Evolutionary conservation across 768 basidiomycete genomes (phyloP).

Genomic region (Suillus lakei): DNA sequence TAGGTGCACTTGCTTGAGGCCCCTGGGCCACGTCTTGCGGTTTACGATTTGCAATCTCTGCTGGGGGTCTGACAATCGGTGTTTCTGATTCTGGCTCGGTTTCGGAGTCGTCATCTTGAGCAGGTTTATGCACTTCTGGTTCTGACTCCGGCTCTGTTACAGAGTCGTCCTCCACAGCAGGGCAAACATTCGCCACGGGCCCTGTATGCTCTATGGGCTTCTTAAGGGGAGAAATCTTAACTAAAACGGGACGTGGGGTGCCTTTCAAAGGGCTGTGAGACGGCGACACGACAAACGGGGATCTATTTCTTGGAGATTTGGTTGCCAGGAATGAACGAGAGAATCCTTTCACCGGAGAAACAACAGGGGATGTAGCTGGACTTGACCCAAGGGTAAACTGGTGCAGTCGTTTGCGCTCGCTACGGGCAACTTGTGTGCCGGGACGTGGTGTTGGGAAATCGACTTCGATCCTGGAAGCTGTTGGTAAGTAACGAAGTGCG

Average conservation of each 20-base stretch:
- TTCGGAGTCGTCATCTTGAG: conserved; percentile 29
- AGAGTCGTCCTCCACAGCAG: conserved; percentile 27
- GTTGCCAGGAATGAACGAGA: conserved; percentile 5
- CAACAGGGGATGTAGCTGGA: conserved; percentile 8
- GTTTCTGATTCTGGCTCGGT: conserved; percentile 39
- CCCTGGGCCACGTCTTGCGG: conserved; percentile 7
- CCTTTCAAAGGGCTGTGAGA: conserved; percentile 9
- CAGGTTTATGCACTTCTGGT: conserved; percentile 4
- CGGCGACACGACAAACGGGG: background rate
- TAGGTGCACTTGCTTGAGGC: conserved; percentile 1
- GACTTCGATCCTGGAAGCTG: background rate
- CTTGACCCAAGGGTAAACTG: conserved; percentile 8
- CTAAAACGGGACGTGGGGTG: conserved; percentile 6
- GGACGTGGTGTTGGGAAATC: background rate
- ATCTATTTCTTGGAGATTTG: conserved; percentile 10
- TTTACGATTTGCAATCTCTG: conserved; percentile 17
- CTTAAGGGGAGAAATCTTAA: background rate
- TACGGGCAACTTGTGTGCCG: background rate
- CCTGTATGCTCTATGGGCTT: background rate
- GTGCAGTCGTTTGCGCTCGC: conserved; percentile 8
- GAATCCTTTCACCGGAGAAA: conserved; percentile 1
- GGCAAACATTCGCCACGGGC: conserved; percentile 14
- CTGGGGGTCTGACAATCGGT: conserved; percentile 17
- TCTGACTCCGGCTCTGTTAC: conserved; percentile 38
- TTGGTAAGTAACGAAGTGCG: conserved; percentile 15